phyloP scores from a whole-genome alignment of 2,329 filamentous ascomycete genomes.

The Exserohilum rostratum region DNA sequence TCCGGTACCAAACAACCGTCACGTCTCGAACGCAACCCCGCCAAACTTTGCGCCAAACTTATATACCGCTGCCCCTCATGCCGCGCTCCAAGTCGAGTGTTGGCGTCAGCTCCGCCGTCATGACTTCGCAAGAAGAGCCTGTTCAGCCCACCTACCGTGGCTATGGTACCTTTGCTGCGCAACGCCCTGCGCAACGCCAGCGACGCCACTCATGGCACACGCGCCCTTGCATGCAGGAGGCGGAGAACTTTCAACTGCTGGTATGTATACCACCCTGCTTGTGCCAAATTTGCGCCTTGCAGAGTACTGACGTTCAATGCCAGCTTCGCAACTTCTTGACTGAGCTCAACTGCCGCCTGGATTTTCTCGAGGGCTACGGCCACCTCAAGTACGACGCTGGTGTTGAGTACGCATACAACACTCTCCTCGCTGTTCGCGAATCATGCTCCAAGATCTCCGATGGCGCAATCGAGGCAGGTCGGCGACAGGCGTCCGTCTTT shows the following conservation, averaged over 20 bases:
- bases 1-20: slow-evolving; percentile 20
- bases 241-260: slow-evolving; percentile 56
- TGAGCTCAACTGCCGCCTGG: slow-evolving; percentile 84
- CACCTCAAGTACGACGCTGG: slow-evolving; percentile 83
- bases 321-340: slow-evolving; percentile 80
- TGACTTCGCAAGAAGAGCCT: slow-evolving; percentile 53
- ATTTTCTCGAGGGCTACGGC: slow-evolving; percentile 86
- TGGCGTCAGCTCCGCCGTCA: slow-evolving; percentile 41
- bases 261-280: slow-evolving; percentile 26
- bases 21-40: slow-evolving; percentile 28
- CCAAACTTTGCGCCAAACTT: slow-evolving; percentile 18
- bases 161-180: slow-evolving; percentile 43
- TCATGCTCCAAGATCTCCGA: slow-evolving; percentile 89
- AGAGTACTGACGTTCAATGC: slow-evolving; percentile 22
- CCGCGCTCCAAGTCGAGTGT: slow-evolving; percentile 27
- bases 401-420: slow-evolving; percentile 82
- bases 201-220: slow-evolving; percentile 57
- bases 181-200: slow-evolving; percentile 37
- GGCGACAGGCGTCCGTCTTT: slow-evolving; percentile 82
- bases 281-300: neutral
- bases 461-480: slow-evolving; percentile 85
- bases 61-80: slow-evolving; percentile 34
- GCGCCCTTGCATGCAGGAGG: slow-evolving; percentile 52
- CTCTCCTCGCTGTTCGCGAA: slow-evolving; percentile 83
- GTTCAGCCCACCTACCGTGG: slow-evolving; percentile 41